These are phyloP conservation scores for Naganishia kalamii DNA, from an alignment of 768 basidiomycete genomes.

Conservation along the genomic window DNA sequence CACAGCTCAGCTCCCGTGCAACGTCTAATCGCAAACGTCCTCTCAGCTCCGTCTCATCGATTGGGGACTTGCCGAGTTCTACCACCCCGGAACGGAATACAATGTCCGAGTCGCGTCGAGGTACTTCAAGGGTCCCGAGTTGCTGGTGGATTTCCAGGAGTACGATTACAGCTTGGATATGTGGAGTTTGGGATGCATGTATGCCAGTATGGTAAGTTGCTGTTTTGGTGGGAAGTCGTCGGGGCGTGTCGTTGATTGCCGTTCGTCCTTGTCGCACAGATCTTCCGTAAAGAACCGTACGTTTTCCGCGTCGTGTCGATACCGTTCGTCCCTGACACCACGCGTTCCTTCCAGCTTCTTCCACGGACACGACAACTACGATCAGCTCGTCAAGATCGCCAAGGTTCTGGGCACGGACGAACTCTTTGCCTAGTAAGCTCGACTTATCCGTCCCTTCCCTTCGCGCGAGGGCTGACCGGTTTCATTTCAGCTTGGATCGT, in stretches of 20 bases:
- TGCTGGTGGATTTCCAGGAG: constrained; percentile 95
- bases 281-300: constrained; percentile 90
- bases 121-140: constrained; percentile 96
- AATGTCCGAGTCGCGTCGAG: constrained; percentile 95
- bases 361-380: constrained; percentile 98
- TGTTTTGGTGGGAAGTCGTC: no score
- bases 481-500: constrained; percentile 41
- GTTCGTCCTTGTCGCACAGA: constrained; percentile 52
- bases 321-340: neutral
- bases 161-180: constrained; percentile 97
- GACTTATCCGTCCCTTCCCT: neutral
- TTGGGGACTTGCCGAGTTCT: constrained; percentile 98
- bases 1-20: neutral
- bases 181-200: constrained; percentile 99
- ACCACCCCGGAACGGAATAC: constrained; percentile 94
- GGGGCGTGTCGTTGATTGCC: neutral
- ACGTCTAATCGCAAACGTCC: neutral
- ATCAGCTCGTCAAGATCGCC: constrained; percentile 94
- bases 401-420: constrained; percentile 97
- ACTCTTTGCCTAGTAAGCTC: constrained; percentile 65
- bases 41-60: constrained; percentile 85
- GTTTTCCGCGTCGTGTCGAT: constrained; percentile 7
- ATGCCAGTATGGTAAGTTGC: constrained; percentile 82
- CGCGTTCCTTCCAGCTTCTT: constrained; percentile 56
- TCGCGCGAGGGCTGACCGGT: neutral